Evolutionary conservation across 179 eudicot species (phyloP), one percentile per base, ranked within the genome.

Genomic region (Beta corolliflora): DNA sequence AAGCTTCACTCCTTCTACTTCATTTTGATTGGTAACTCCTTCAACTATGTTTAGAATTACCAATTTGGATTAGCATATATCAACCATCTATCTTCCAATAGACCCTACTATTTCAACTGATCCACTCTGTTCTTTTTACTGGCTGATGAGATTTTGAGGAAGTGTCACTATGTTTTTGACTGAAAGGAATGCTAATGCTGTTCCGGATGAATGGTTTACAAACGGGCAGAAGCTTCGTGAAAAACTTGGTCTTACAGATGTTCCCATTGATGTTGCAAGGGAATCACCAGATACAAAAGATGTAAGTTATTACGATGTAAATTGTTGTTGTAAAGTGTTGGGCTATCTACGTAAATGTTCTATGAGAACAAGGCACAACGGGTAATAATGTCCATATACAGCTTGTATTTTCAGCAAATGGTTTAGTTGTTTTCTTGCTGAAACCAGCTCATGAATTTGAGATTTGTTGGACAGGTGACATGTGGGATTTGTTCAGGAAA

Each of bases 401-500:
- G 36, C 36, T 31, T 31, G 36, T 31, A 31, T 31, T 31, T 31
- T 31, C 1, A 31, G 36, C 36, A 31, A 31, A 31, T 31, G 18
- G 63, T 9, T 15, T 59, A 18, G 19, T 15, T 31, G 19, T 31
- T 1, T 48, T 5, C 44, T 11, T 16, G 45, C 15, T 36, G 14
- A 64, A 75, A 56, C 25, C 54, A 3, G 44, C 46, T 83, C 10
- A 83, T 7, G 12, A 79, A 58, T 75, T 68, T 46, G 63, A 67
- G 45, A 21, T 61, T 83, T 3, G 46, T 75, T 76, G 52, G 68
- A 60, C 80, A 80, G 86, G 9, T 23, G 18, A 54, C 48, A 12
- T 83, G 86, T 29, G 77, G 67, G 31, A 69, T 70, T 11, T 83
- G 86, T 61, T 54, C 44, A 16, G 78, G 41, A 45, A 31, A 16